phyloP scores from a whole-genome alignment of 2,329 filamentous ascomycete species.

The Penicillium sp. region DNA sequence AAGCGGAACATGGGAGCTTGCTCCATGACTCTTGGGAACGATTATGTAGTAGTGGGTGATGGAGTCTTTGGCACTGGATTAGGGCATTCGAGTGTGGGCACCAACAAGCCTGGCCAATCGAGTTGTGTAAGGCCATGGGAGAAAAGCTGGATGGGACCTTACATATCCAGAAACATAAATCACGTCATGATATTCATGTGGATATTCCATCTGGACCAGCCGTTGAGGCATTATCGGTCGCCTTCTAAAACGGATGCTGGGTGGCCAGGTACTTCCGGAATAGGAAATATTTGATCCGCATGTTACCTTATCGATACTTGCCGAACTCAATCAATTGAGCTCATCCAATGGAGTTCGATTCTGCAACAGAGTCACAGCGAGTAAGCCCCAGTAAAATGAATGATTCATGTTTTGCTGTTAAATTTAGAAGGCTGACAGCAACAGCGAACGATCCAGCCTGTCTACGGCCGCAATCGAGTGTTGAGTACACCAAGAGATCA shows the following conservation, averaged over 20 bases:
- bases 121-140: not conserved
- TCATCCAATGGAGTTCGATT: not conserved
- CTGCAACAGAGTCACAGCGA: not conserved
- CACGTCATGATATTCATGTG: slow-evolving; percentile 5
- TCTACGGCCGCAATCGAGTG: not conserved
- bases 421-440: not conserved
- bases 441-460: not conserved
- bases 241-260: not conserved
- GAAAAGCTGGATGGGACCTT: slow-evolving; percentile 8
- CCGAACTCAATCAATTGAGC: not conserved
- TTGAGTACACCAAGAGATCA: not conserved
- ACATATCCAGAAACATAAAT: slow-evolving; percentile 7
- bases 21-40: not conserved
- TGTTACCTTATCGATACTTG: not conserved
- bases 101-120: not conserved
- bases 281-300: slow-evolving; percentile 8
- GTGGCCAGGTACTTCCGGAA: slow-evolving; percentile 11
- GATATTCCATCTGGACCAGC: not conserved
- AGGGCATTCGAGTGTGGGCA: not conserved
- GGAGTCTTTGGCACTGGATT: not conserved
- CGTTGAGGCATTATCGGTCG: not conserved
- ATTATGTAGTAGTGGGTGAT: slow-evolving; percentile 5
- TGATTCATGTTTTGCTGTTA: not conserved
- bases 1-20: slow-evolving; percentile 1
- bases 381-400: not conserved